These are phyloP conservation scores for Stephanodiscus triporus DNA, from an alignment of 108 stramenopile species.

Conservation along the genomic window DNA sequence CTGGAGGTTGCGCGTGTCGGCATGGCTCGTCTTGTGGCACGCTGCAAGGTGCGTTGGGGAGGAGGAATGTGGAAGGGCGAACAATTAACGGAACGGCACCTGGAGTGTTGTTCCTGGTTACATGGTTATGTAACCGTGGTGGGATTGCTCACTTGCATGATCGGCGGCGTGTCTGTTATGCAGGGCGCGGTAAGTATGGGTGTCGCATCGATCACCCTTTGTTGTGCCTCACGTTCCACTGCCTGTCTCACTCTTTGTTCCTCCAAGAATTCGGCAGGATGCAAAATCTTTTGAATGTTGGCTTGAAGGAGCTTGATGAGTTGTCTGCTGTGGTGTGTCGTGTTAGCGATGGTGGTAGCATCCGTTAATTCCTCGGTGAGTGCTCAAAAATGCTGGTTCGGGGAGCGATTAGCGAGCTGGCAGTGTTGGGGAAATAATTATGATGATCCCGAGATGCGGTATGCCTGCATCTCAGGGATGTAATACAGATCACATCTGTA, in stretches of 20 bases:
- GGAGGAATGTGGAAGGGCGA: too few species aligned
- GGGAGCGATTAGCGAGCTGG: not conserved
- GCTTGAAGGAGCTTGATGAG: too few species aligned
- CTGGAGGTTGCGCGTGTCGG: too few species aligned
- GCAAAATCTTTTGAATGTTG: too few species aligned
- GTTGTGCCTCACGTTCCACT: not conserved
- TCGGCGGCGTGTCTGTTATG: not conserved
- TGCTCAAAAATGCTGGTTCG: too few species aligned
- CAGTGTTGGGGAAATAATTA: not conserved
- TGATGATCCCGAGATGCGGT: too few species aligned
- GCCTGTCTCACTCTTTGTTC: not conserved
- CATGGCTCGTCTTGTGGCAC: too few species aligned
- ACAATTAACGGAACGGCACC: not conserved
- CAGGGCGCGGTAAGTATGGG: not conserved
- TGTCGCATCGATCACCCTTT: not conserved
- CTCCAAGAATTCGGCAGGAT: too few species aligned
- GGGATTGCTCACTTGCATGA: not conserved
- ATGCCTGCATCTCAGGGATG: slow-evolving; percentile 15
- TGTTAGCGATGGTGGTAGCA: not conserved
- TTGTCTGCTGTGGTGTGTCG: not conserved
- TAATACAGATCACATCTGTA: slow-evolving; percentile 26
- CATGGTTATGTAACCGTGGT: not conserved
- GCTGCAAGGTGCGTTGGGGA: too few species aligned
- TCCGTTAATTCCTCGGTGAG: too few species aligned
- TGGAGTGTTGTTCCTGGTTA: not conserved